These are phyloP conservation scores for Lachnellula suecica DNA, from an alignment of 2,329 filamentous ascomycete species.

Conservation along the genomic window DNA sequence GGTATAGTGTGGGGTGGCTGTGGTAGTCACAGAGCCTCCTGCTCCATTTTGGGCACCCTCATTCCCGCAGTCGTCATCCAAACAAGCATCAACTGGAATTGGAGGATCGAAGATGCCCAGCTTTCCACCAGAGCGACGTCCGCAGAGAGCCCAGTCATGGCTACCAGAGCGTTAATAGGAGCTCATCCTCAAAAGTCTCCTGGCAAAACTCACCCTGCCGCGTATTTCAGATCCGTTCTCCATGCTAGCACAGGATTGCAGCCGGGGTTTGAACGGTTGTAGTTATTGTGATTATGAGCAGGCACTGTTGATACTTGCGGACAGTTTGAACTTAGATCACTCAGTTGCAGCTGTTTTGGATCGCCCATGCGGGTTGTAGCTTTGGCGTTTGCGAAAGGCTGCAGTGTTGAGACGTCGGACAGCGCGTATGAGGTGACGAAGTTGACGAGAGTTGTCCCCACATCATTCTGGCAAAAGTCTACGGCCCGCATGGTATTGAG, in stretches of 20 bases:
- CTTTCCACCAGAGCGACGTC: conserved; percentile 32
- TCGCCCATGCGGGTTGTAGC: conserved; percentile 19
- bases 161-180: neutral
- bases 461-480: conserved; percentile 28
- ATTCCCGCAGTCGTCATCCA: conserved; percentile 5
- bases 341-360: conserved; percentile 33
- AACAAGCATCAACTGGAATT: conserved; percentile 34
- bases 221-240: conserved; percentile 27
- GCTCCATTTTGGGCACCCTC: neutral
- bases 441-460: conserved; percentile 31
- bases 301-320: neutral
- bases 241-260: conserved; percentile 37
- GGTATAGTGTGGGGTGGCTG: neutral
- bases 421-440: conserved; percentile 33
- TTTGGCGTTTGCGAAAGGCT: conserved; percentile 15
- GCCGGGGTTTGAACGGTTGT: conserved; percentile 5
- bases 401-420: conserved; percentile 36
- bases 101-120: conserved; percentile 40
- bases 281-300: neutral
- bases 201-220: conserved; percentile 1
- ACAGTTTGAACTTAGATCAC: conserved; percentile 13
- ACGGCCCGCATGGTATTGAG: conserved; percentile 35
- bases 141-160: conserved; percentile 34
- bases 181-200: neutral
- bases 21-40: neutral